Evolutionary conservation across 2,329 filamentous ascomycete species (phyloP).

Genomic region (Escovopsis sp.): DNA sequence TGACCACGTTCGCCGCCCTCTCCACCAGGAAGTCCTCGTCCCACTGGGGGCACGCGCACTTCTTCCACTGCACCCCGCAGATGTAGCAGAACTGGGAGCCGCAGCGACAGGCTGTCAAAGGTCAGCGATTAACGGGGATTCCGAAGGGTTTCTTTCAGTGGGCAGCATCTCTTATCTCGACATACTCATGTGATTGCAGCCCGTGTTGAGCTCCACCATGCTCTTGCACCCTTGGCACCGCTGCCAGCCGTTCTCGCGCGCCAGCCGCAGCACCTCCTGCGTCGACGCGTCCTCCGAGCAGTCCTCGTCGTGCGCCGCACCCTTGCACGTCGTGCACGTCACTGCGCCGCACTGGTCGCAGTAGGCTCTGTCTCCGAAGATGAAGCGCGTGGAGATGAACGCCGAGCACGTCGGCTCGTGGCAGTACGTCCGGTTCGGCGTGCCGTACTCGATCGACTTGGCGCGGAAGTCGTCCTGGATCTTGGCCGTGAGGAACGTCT

Average conservation of each 20-base stretch:
- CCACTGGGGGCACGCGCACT: slow-evolving; percentile 24
- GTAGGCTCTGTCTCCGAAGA: slow-evolving; percentile 18
- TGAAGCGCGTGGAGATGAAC: slow-evolving; percentile 27
- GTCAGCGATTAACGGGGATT: no score
- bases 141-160: no score
- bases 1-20: slow-evolving; percentile 19
- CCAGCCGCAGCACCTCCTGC: slow-evolving; percentile 25
- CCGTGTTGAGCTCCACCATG: slow-evolving; percentile 30
- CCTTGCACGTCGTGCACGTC: slow-evolving; percentile 39
- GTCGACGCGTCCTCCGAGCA: slow-evolving; percentile 29
- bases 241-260: slow-evolving; percentile 30
- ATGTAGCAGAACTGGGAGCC: slow-evolving; percentile 31
- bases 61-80: slow-evolving; percentile 29
- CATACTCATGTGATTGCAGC: slow-evolving; percentile 42
- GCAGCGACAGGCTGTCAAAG: slow-evolving; percentile 27
- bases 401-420: slow-evolving; percentile 24
- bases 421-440: slow-evolving; percentile 36
- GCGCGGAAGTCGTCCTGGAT: slow-evolving; percentile 23
- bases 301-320: slow-evolving; percentile 25
- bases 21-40: slow-evolving; percentile 17
- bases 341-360: slow-evolving; percentile 26
- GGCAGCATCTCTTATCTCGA: no score
- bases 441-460: slow-evolving; percentile 35
- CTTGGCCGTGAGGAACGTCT: slow-evolving; percentile 19
- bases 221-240: slow-evolving; percentile 28